A percentile compares a stretch with the other conserved stretches of the same genome.
These are phyloP conservation scores for Tetragonia tetragonoides DNA, from an alignment of 148 eudicot species.

Conservation along the genomic window DNA sequence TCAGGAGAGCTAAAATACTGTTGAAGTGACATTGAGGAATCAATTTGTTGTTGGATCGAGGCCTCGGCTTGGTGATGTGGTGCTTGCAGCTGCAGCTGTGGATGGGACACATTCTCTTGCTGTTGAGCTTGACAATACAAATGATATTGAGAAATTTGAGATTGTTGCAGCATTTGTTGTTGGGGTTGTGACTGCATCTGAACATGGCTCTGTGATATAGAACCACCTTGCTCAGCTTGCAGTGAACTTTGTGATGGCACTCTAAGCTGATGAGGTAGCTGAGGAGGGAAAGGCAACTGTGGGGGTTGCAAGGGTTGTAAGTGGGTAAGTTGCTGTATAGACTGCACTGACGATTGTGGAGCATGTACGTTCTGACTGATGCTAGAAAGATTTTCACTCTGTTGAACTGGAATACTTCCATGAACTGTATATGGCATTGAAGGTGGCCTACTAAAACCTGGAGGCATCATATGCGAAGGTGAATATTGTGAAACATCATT, in stretches of 20 bases:
- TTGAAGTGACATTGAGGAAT: conserved; percentile 69
- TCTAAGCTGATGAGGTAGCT: conserved; percentile 67
- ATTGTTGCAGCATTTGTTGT: conserved; percentile 64
- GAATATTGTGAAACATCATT: conserved; percentile 59
- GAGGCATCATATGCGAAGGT: conserved; percentile 44
- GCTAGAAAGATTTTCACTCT: conserved; percentile 46
- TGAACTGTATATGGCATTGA: conserved; percentile 43
- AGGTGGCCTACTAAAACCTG: conserved; percentile 60
- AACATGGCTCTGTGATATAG: conserved; percentile 52
- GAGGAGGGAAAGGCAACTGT: conserved; percentile 74
- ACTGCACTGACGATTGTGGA: conserved; percentile 48
- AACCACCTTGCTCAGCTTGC: conserved; percentile 51
- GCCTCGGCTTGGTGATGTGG: conserved; percentile 39
- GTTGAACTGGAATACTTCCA: conserved; percentile 47
- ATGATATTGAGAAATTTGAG: conserved; percentile 64
- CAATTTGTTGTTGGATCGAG: conserved; percentile 56
- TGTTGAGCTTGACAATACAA: conserved; percentile 56
- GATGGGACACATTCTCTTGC: conserved; percentile 47
- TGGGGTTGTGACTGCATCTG: conserved; percentile 62
- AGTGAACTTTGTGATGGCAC: conserved; percentile 52
- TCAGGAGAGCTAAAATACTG: conserved; percentile 87
- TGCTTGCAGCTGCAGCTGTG: conserved; percentile 44
- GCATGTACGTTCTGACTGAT: conserved; percentile 52
- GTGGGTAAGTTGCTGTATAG: conserved; percentile 54
- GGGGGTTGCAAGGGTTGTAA: conserved; percentile 95